These are phyloP conservation scores for Aspergillus latus DNA, from an alignment of 2,329 filamentous ascomycete genomes.

Conservation along the genomic window DNA sequence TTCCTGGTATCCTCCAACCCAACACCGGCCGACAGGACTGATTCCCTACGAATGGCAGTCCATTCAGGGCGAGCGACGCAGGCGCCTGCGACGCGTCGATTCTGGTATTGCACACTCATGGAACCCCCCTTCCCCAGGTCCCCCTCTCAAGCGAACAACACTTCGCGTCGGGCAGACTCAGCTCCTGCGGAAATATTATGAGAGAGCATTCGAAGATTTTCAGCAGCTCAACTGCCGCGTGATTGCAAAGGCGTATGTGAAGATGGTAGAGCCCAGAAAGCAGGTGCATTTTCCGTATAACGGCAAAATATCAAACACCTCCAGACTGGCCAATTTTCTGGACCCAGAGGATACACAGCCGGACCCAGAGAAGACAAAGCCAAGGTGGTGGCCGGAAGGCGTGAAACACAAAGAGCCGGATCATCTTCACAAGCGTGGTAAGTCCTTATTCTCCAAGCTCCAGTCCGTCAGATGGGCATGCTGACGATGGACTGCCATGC, in stretches of 20 bases:
- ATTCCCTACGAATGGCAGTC: conserved; percentile 37
- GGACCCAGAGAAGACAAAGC: conserved; percentile 44
- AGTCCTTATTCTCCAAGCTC: conserved; percentile 9
- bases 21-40: conserved; percentile 22
- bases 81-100: conserved; percentile 23
- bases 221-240: conserved; percentile 45
- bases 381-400: conserved; percentile 40
- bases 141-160: conserved; percentile 25
- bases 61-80: conserved; percentile 28
- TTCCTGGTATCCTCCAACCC: conserved; percentile 27
- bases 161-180: conserved; percentile 31
- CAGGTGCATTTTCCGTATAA: conserved; percentile 48
- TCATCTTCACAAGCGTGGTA: conserved; percentile 45
- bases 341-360: conserved; percentile 26
- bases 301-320: conserved; percentile 29
- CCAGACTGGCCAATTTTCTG: not conserved
- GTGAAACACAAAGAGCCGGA: conserved; percentile 48
- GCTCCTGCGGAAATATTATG: conserved; percentile 37
- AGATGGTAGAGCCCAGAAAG: conserved; percentile 45
- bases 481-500: not conserved
- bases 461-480: not conserved
- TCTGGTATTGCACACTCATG: conserved; percentile 18
- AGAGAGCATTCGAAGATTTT: conserved; percentile 39
- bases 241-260: conserved; percentile 46
- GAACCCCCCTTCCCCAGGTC: conserved; percentile 22